A percentile compares a stretch with the other conserved stretches of the same genome.
phyloP scores from a whole-genome alignment of 768 basidiomycete genomes.

The Boletus rubescentipes region DNA sequence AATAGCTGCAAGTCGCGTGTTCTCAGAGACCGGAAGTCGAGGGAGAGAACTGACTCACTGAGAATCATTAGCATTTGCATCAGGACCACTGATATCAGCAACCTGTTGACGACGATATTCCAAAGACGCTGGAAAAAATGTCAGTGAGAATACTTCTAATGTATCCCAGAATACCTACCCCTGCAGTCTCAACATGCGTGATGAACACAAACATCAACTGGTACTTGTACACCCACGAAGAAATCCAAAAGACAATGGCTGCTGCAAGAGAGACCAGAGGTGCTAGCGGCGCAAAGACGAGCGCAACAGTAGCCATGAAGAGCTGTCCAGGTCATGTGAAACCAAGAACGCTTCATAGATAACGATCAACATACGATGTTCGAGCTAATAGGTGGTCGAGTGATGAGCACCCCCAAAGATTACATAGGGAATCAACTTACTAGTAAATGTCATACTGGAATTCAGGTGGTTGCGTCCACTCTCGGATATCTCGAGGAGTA shows the following conservation, averaged over 20 bases:
- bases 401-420: neutral
- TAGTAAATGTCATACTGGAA: constrained; percentile 87
- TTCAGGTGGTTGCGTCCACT: constrained; percentile 88
- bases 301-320: constrained; percentile 89
- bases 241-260: constrained; percentile 83
- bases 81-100: constrained; percentile 72
- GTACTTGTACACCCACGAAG: constrained; percentile 91
- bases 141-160: neutral
- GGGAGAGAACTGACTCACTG: constrained; percentile 55
- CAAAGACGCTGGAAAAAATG: constrained; percentile 65
- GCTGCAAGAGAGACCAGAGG: constrained; percentile 86
- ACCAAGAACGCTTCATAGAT: neutral
- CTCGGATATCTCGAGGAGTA: constrained; percentile 85
- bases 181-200: constrained; percentile 89
- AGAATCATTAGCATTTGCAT: constrained; percentile 89
- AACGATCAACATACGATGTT: constrained; percentile 47
- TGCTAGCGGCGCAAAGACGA: constrained; percentile 93
- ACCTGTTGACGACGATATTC: constrained; percentile 91
- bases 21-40: neutral
- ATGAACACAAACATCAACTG: constrained; percentile 94
- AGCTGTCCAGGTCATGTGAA: constrained; percentile 41
- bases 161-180: constrained; percentile 50
- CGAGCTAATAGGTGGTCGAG: constrained; percentile 36
- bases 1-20: constrained; percentile 52
- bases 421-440: constrained; percentile 41